Percentiles rank a stretch among this genome's conserved stretches.
These are phyloP conservation scores for Penicillium sp. DNA, from an alignment of 2,329 filamentous ascomycete species.

Conservation along the genomic window DNA sequence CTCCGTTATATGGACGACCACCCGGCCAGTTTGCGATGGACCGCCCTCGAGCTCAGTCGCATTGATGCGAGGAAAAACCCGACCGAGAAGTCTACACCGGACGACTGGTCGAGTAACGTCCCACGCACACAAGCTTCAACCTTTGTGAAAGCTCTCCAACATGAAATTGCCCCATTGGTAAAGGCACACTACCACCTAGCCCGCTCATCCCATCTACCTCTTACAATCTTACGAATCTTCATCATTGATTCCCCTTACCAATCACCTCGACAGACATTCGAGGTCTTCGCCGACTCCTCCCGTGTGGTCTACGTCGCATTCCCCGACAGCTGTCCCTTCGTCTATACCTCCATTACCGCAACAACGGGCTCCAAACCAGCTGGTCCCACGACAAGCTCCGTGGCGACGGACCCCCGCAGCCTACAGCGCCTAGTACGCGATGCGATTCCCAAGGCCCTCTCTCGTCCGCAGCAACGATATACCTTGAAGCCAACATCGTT, in stretches of 20 bases:
- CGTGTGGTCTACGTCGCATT: conserved; percentile 78
- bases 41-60: conserved; percentile 48
- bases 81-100: conserved; percentile 15
- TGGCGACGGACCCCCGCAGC: conserved; percentile 56
- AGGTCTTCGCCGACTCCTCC: conserved; percentile 57
- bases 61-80: conserved; percentile 16
- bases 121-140: conserved; percentile 78
- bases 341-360: conserved; percentile 61
- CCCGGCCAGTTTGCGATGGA: conserved; percentile 53
- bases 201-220: conserved; percentile 61
- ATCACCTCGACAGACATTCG: conserved; percentile 41
- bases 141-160: conserved; percentile 73
- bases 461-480: conserved; percentile 69
- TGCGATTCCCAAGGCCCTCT: conserved; percentile 79
- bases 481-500: conserved; percentile 66
- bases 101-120: conserved; percentile 41
- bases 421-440: conserved; percentile 71
- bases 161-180: conserved; percentile 71
- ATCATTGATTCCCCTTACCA: conserved; percentile 80
- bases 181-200: conserved; percentile 82
- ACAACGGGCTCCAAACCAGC: conserved; percentile 41
- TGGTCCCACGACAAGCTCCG: conserved; percentile 24
- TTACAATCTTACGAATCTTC: conserved; percentile 75
- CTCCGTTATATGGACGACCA: conserved; percentile 55
- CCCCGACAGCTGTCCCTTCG: conserved; percentile 72